Conservation (phyloP, 2,329 filamentous ascomycete genomes). For the Aspergillus neoniger region DNA sequence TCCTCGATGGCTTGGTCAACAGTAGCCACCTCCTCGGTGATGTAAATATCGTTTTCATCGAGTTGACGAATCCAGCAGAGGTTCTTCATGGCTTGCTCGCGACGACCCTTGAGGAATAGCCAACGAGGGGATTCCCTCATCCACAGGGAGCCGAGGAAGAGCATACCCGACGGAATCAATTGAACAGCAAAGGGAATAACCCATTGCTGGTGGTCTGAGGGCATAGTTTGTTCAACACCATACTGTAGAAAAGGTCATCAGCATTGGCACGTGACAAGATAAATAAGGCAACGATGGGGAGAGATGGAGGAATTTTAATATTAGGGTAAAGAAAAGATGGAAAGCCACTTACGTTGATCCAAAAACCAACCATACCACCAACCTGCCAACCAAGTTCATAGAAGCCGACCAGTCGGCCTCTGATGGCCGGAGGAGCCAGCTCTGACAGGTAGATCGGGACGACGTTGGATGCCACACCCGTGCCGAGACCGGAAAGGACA, state of each 20-base stretch:
- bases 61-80: constrained; percentile 50
- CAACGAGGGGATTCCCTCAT: constrained; percentile 66
- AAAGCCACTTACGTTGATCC: constrained; percentile 40
- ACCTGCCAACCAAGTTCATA: constrained; percentile 57
- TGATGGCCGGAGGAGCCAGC: constrained; percentile 56
- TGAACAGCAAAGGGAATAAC: constrained; percentile 38
- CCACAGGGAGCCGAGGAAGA: constrained; percentile 59
- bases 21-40: constrained; percentile 70
- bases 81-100: constrained; percentile 63
- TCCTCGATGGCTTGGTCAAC: constrained; percentile 70
- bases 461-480: constrained; percentile 56
- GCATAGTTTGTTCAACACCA: constrained; percentile 48
- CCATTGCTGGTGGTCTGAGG: constrained; percentile 33
- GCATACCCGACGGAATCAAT: constrained; percentile 35
- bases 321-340: neutral
- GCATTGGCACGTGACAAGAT: neutral
- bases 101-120: constrained; percentile 67
- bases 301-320: neutral
- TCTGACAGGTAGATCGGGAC: constrained; percentile 61
- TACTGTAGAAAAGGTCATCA: constrained; percentile 40
- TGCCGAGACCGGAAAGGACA: constrained; percentile 56
- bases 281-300: neutral
- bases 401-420: constrained; percentile 56
- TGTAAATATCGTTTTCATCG: constrained; percentile 55
- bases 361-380: constrained; percentile 49